phyloP scores from a whole-genome alignment of 306 rosid species.

The Rosa multiflora region DNA sequence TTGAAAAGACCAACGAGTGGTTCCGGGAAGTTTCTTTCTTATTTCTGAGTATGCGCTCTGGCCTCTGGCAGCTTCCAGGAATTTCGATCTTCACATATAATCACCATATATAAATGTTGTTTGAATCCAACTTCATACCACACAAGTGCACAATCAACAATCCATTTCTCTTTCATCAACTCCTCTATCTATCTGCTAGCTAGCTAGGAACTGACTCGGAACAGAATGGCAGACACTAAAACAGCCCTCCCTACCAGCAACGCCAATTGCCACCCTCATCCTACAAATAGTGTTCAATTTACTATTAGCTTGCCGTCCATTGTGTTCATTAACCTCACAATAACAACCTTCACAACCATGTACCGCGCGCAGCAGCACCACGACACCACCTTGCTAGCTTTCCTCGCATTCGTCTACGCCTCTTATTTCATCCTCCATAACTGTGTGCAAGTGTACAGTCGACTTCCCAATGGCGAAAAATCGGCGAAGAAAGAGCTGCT shows the following conservation, averaged over 20 bases:
- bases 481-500: conserved; percentile 11
- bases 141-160: not conserved
- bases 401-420: not conserved
- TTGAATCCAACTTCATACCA: not conserved
- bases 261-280: not conserved
- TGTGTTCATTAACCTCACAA: conserved; percentile 19
- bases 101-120: not conserved
- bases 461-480: conserved; percentile 5
- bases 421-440: not conserved
- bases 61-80: not conserved
- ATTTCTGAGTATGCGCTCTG: not conserved
- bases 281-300: not conserved
- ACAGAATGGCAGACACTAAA: not conserved
- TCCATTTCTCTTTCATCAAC: not conserved
- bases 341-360: not conserved
- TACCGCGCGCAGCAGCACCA: conserved; percentile 21
- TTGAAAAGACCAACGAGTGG: no score
- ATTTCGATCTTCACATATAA: not conserved
- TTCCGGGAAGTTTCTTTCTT: not conserved
- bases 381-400: conserved; percentile 1
- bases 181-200: not conserved
- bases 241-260: not conserved
- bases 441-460: not conserved
- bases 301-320: not conserved
- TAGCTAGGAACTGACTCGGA: not conserved